Evolutionary conservation across 2,329 filamentous ascomycete genomes (phyloP), one percentile per base, ranked within the genome.

Genomic region (Venturia nashicola): DNA sequence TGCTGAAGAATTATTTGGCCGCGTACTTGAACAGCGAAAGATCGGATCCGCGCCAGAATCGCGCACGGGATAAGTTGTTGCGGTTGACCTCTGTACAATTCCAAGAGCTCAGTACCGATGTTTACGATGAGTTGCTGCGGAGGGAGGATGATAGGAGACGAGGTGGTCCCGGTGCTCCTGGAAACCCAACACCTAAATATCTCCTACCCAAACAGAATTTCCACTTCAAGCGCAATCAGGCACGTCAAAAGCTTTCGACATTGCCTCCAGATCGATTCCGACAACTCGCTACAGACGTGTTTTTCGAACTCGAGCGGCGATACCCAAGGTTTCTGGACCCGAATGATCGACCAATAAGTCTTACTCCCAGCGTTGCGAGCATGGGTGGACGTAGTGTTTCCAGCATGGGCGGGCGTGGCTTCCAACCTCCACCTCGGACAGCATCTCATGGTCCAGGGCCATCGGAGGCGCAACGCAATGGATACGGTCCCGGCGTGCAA

Each of bases 171-270:
- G 71, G 81, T 61, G 82, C 82, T 59, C 77, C 77, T 39, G 75
- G 76, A 59, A 77, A 74, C 69, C 70, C 73, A 59, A 75, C 71
- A 68, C 78, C 70, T 74, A 82, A 74, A 14, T 95, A 86, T 72
- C 83, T 99, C 6, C 78, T 90, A 32, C 90, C 94, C n/a, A 91
- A 93, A 73, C 83, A 87, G 68, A 88, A 86, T 67, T 97, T 97
- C 76, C 94, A 99, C 75, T 91, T 92, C 2, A 99, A 97, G 77
- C 88, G 94, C 67, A 99, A 99, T 73, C 92, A 97, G 74, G 94
- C 94, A n/a, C 85, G 94, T 48, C 91, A 97, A 75, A 95, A 96
- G 74, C 83, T 99, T 23, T 93, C 91, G 0, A 96, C 92, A 0
- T 83, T 99, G 16, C 91, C 91, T 3, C 86, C 89, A 27, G 87